Conservation (phyloP, 2,329 filamentous ascomycete genomes). For the Verticillium isaacii region DNA sequence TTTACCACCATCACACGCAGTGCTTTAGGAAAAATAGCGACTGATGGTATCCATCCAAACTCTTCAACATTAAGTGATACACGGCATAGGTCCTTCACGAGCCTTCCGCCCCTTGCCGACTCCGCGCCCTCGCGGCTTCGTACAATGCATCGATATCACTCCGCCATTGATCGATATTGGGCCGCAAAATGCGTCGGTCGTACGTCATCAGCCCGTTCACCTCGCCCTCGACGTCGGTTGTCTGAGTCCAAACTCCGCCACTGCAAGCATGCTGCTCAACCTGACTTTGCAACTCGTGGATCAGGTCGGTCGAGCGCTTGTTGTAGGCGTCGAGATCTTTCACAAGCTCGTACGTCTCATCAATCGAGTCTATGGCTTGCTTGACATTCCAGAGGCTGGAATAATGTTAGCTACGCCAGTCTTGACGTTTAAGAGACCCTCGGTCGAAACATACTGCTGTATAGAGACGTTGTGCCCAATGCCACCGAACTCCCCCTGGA, state of each 20-base stretch:
- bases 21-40: too few relatives aligned
- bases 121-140: conserved; percentile 38
- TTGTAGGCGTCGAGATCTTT: conserved; percentile 57
- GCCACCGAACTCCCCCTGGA: conserved; percentile 70
- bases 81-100: too few relatives aligned
- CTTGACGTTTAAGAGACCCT: background rate
- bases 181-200: conserved; percentile 56
- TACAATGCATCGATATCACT: conserved; percentile 56
- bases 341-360: conserved; percentile 65
- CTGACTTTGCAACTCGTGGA: conserved; percentile 57
- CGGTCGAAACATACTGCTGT: conserved; percentile 44
- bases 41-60: too few relatives aligned
- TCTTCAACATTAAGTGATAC: too few relatives aligned
- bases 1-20: too few relatives aligned
- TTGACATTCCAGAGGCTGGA: conserved; percentile 60
- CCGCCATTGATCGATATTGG: conserved; percentile 54
- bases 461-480: conserved; percentile 60
- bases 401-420: background rate
- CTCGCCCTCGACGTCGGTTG: conserved; percentile 69
- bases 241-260: conserved; percentile 69
- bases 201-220: conserved; percentile 69
- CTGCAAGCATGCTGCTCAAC: conserved; percentile 59
- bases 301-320: conserved; percentile 56
- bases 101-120: too few relatives aligned
- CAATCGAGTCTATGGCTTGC: conserved; percentile 53